Percentiles rank a stretch among this genome's conserved stretches.
These are phyloP conservation scores for Urochloa ruziziensis DNA, from an alignment of 176 grass and related monocot genomes.

Conservation along the genomic window DNA sequence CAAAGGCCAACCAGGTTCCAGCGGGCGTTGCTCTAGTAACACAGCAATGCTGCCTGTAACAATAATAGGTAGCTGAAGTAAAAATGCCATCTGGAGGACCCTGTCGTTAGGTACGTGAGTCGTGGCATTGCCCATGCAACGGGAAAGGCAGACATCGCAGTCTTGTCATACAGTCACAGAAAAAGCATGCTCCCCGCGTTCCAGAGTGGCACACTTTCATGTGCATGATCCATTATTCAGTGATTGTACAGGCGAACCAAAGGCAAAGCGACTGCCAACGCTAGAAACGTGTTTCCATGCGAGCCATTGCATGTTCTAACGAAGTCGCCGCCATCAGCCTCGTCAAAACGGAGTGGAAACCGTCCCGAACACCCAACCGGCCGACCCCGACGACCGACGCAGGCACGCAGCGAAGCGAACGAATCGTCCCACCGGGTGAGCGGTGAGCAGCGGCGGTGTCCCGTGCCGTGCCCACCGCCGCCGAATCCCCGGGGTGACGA, in stretches of 20 bases:
- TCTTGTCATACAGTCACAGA: not conserved
- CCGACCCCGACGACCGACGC: not conserved
- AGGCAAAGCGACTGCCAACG: not conserved
- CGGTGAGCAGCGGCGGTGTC: not conserved
- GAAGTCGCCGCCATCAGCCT: not conserved
- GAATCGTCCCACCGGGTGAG: not conserved
- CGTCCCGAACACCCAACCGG: not conserved
- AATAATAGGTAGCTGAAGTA: not conserved
- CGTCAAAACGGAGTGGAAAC: not conserved
- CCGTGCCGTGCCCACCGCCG: not conserved
- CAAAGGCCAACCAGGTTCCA: not conserved
- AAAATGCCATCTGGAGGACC: not conserved
- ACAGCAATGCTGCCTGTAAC: not conserved
- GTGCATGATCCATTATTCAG: not conserved
- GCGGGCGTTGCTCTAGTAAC: too few relatives aligned
- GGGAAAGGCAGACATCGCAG: not conserved
- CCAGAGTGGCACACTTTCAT: not conserved
- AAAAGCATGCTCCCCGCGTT: not conserved
- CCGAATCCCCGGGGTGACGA: not conserved
- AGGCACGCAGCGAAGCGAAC: not conserved
- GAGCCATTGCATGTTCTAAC: too few relatives aligned
- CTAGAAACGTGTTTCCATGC: not conserved
- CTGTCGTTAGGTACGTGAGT: not conserved
- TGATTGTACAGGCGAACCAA: not conserved
- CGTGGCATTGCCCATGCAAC: not conserved